These are phyloP conservation scores for Phoma herbarum DNA, from an alignment of 2,329 filamentous ascomycete genomes.

Conservation along the genomic window DNA sequence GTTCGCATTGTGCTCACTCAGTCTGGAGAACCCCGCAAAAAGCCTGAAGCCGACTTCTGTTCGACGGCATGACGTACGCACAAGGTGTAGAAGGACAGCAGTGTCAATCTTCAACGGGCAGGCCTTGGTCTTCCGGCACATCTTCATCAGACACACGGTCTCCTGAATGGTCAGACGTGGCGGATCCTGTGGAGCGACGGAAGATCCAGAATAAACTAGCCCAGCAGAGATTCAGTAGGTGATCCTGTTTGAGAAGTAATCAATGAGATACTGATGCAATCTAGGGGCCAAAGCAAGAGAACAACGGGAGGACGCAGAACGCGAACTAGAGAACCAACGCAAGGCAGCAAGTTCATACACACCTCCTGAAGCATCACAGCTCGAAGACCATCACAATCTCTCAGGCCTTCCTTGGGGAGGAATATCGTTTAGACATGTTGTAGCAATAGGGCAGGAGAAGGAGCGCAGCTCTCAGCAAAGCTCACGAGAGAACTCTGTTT, in stretches of 20 bases:
- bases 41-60: not conserved
- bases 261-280: constrained; percentile 6
- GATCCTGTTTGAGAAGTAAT: not conserved
- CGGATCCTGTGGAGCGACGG: constrained; percentile 74
- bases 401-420: constrained; percentile 78
- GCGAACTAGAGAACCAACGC: constrained; percentile 69
- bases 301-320: constrained; percentile 70
- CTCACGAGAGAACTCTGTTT: constrained; percentile 52
- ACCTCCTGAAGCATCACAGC: constrained; percentile 66
- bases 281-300: constrained; percentile 75
- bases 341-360: constrained; percentile 71
- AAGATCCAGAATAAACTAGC: constrained; percentile 80
- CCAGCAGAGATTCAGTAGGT: constrained; percentile 78
- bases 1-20: not conserved
- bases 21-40: not conserved
- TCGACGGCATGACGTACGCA: constrained; percentile 34
- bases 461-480: constrained; percentile 55
- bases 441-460: constrained; percentile 56
- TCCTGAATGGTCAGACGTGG: constrained; percentile 76
- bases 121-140: constrained; percentile 26
- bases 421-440: constrained; percentile 66
- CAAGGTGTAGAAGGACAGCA: constrained; percentile 30
- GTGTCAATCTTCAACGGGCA: constrained; percentile 25
- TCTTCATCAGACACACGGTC: constrained; percentile 32
- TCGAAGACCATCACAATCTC: constrained; percentile 62